Base-by-base conservation (phyloP, 2,329 filamentous ascomycete species). In the Achaetomium macrosporum region DNA sequence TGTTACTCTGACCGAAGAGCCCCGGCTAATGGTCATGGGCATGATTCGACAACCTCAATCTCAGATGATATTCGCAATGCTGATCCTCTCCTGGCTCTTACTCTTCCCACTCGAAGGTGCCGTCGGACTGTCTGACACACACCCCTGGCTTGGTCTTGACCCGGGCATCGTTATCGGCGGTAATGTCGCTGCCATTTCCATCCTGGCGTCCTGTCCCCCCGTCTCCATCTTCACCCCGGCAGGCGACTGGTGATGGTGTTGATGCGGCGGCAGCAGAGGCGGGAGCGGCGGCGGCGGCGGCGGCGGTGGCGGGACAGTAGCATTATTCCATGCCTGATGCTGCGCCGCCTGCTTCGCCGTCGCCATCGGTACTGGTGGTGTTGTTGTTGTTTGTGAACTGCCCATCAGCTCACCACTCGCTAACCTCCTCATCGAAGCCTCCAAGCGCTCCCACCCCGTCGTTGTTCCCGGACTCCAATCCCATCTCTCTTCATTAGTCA, bases 371-470 rank as follows among this genome's bases (percentile, higher is more conserved):
- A 42, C 15, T 16, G 42, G 11, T 7, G 20, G 19, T n/a, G 15
- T 19, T 5, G 40, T 15, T 5, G 31, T 57, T 9, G 59, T 52
- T 17, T 56, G 57, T 9, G 65, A 57, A 3, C 61, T n/a, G n/a
- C n/a, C 48, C 7, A 8, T 11, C 40, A 49, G 16, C 33, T 55
- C 53, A 3, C 56, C 56, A 7, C 42, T 53, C 68, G 75, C 61
- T 33, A 90, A 68, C 39, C 77, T 73, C 16, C 77, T 73, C 4
- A 88, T 72, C 19, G 81, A 75, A 50, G 77, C 75, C 62, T 93
- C 85, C 13, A 95, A 73, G 56, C 81, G 79, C 19, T 82, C 81
- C 91, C 91, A 96, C 2, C 88, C 88, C 47, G 84, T 30, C 16
- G 44, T 25, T 1, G 44, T 25, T 1, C 51, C 83, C 87, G 47